Percentiles rank a stretch among this genome's conserved stretches.
Evolutionary conservation across 2,329 filamentous ascomycete species (phyloP).

Genomic region (Cladosporium austrohemisphaericum): DNA sequence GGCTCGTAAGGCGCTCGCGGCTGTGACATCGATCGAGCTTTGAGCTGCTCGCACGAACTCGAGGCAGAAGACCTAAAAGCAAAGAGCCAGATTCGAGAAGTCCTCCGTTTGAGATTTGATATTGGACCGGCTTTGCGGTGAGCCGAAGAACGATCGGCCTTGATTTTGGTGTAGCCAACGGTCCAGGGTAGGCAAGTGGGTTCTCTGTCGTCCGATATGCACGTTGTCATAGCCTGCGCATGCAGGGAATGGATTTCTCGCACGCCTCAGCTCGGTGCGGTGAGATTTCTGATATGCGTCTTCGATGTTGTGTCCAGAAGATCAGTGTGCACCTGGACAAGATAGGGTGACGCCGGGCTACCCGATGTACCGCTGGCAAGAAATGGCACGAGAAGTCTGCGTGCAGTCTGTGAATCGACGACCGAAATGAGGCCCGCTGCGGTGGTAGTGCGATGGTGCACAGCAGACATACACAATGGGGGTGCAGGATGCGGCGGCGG

Average conservation of each 20-base stretch:
- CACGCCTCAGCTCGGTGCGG: slow-evolving; percentile 4
- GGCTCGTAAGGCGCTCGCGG: slow-evolving; percentile 11
- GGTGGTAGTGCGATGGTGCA: slow-evolving; percentile 15
- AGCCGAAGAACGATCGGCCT: slow-evolving; percentile 1
- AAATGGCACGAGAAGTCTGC: slow-evolving; percentile 6
- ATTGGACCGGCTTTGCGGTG: slow-evolving; percentile 3
- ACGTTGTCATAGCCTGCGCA: slow-evolving; percentile 8
- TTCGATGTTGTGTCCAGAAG: slow-evolving; percentile 2
- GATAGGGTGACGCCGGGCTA: neutral
- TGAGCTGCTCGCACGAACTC: neutral
- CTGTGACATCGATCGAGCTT: slow-evolving; percentile 26
- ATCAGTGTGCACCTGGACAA: neutral
- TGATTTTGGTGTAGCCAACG: slow-evolving; percentile 4
- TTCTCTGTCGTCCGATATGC: slow-evolving; percentile 11
- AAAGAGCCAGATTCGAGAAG: neutral
- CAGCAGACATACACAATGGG: slow-evolving; percentile 8
- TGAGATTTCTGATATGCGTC: slow-evolving; percentile 8
- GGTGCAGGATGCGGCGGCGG: neutral
- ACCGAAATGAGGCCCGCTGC: slow-evolving; percentile 5
- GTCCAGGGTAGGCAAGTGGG: slow-evolving; percentile 6
- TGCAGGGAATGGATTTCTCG: slow-evolving; percentile 4
- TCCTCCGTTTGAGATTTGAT: neutral
- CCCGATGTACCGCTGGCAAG: neutral
- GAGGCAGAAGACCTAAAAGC: neutral
- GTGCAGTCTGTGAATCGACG: slow-evolving; percentile 1